A percentile compares a stretch with the other conserved stretches of the same genome.
Evolutionary conservation across 1,139 yeast genomes (phyloP).

Genomic region (Pichia sp.): DNA sequence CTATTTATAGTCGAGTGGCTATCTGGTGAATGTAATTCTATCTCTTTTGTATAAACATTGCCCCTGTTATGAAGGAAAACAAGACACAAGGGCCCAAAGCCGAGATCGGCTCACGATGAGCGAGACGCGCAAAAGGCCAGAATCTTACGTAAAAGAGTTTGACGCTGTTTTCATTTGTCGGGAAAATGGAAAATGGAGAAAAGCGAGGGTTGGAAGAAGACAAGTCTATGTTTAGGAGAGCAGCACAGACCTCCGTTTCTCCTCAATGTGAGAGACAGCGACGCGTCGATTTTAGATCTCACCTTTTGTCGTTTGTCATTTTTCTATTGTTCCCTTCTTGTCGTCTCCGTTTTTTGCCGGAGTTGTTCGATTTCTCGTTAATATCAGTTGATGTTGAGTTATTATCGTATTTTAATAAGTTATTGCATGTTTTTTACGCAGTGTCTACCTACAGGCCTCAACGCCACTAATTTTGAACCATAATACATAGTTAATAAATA

Average conservation of each 20-base stretch:
- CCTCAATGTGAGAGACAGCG: not conserved
- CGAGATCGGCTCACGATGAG: not conserved
- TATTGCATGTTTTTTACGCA: not conserved
- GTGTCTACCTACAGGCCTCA: too few species aligned
- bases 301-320: too few species aligned
- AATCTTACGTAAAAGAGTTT: slow-evolving; percentile 1
- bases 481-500: too few species aligned
- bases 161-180: slow-evolving; percentile 4
- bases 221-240: too few species aligned
- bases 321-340: not conserved
- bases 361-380: not conserved
- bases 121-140: not conserved
- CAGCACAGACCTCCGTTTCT: not conserved
- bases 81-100: not conserved
- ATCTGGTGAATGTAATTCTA: not conserved
- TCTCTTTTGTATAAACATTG: not conserved
- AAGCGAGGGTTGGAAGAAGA: not conserved
- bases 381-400: not conserved
- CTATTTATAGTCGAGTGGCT: not conserved
- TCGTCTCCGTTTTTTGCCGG: not conserved
- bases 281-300: not conserved
- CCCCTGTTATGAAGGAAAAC: not conserved
- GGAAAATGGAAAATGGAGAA: not conserved
- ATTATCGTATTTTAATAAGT: not conserved
- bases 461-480: too few species aligned